Evolutionary conservation across 768 basidiomycete genomes (phyloP).

Genomic region (Collybiopsis luxurians): DNA sequence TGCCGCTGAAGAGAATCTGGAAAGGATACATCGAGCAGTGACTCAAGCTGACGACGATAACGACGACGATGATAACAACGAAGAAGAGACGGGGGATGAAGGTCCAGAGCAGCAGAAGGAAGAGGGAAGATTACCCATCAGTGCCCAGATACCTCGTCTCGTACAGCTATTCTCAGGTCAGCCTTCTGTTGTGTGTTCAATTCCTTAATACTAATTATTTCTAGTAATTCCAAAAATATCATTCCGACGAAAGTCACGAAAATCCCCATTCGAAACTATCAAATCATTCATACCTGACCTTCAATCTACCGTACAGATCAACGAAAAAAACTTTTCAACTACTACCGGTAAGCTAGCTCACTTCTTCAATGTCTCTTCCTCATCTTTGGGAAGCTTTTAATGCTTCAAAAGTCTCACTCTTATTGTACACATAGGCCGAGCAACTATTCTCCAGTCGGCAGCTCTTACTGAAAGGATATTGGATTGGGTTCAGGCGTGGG

Average conservation of each 20-base stretch:
- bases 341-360: not conserved
- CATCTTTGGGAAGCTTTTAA: no score
- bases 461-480: not conserved
- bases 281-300: not conserved
- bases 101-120: no score
- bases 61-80: slow-evolving; percentile 11
- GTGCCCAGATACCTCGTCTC: slow-evolving; percentile 33
- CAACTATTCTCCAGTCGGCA: not conserved
- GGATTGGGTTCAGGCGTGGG: not conserved
- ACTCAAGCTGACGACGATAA: slow-evolving; percentile 28
- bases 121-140: slow-evolving; percentile 15
- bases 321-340: not conserved
- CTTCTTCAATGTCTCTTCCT: no score
- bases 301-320: not conserved
- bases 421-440: no score
- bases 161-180: slow-evolving; percentile 36
- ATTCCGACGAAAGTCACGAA: not conserved
- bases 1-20: slow-evolving; percentile 40
- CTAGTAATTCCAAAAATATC: slow-evolving; percentile 43
- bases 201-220: not conserved
- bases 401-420: no score
- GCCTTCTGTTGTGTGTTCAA: slow-evolving; percentile 23
- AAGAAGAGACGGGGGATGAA: slow-evolving; percentile 22
- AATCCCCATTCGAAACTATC: not conserved
- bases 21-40: not conserved